Base-by-base conservation (phyloP, 73 alveolate genomes). In the Blepharisma japonicum region DNA sequence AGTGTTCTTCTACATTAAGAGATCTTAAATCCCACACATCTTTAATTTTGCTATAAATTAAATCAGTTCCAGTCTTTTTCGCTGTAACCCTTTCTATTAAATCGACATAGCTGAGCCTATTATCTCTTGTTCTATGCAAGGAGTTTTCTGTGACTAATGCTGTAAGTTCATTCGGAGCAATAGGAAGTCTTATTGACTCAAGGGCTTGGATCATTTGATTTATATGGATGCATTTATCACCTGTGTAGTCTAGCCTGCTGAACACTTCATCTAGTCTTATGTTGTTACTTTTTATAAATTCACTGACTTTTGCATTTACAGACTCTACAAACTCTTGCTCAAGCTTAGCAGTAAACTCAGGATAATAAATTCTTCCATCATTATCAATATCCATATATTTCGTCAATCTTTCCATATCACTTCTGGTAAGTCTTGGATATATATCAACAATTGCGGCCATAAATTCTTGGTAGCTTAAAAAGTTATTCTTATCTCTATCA, bases 91-190 rank as follows among this genome's bases (percentile, higher is more conserved):
- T 0, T 3, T 61, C 74, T 14, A 61, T 61, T 9, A 61, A 25
- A 39, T 61, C 74, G 14, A 20, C 74, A 61, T 61, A 61, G 23
- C 50, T 20, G 23, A 18, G 23, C 5, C 74, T 61, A 25, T 61
- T 61, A 4, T 61, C 74, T 61, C 74, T 61, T 14, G 74, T 61
- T 25, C 74, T 61, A 61, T 61, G 74, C 3, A 61, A 25, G 23
- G 74, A 39, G 46, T 61, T 61, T 61, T 61, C 74, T 18, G 23
- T 8, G 14, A 61, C 74, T 2, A 61, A 25, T 61, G 14, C 23
- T 9, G 23, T 25, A 18, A n/a, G 18, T 5, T 61, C 74, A 20
- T 61, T 39, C 2, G 47, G 38, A 61, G 38, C 23, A 20, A 61
- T 0, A 61, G 74, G 74, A 20, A 61, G 74, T 61, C 47, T 61